phyloP scores from a whole-genome alignment of 495 filamentous ascomycete genomes.

The Xylaria cubensis region DNA sequence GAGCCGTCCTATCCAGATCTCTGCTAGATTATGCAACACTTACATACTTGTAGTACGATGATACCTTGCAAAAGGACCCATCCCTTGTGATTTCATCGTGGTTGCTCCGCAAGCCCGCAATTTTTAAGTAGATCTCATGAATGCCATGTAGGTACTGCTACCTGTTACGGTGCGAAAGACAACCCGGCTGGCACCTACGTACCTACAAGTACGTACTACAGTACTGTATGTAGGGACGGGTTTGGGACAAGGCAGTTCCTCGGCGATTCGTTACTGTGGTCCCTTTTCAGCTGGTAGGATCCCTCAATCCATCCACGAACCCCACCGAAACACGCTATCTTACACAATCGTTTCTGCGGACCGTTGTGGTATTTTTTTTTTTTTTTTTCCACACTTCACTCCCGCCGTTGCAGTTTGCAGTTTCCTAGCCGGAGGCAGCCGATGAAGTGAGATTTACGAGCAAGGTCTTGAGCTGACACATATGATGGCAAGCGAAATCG shows the following conservation, averaged over 20 bases:
- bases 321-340: constrained; percentile 8
- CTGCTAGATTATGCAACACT: background rate
- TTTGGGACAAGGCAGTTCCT: constrained; percentile 20
- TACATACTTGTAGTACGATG: background rate
- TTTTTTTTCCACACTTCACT: background rate
- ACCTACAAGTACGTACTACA: too few relatives aligned
- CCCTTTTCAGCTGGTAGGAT: constrained; percentile 20
- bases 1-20: background rate
- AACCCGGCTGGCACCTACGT: background rate
- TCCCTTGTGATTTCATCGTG: background rate
- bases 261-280: constrained; percentile 4
- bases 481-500: background rate
- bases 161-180: background rate
- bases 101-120: background rate
- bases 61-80: background rate
- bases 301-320: constrained; percentile 9
- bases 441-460: background rate
- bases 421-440: constrained; percentile 20
- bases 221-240: background rate
- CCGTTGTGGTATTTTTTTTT: background rate
- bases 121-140: background rate
- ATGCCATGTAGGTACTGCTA: background rate
- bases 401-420: too few relatives aligned
- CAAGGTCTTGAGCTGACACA: background rate
- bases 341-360: constrained; percentile 9